These are phyloP conservation scores for Suhomyces faveliae DNA, from an alignment of 805 yeast species.

Conservation along the genomic window DNA sequence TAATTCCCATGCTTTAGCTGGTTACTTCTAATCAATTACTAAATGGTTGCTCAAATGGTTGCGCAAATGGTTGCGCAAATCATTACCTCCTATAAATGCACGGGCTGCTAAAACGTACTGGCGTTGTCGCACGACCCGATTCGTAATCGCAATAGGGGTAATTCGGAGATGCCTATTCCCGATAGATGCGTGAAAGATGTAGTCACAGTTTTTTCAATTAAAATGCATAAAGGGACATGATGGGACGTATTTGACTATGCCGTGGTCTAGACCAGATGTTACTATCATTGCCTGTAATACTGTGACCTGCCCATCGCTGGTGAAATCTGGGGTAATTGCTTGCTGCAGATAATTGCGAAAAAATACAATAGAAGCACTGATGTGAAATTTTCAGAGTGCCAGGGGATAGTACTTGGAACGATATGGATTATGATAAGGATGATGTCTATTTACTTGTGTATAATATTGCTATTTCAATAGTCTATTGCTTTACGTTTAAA, in stretches of 20 bases:
- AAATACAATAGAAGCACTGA: not conserved
- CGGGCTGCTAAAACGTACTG: not conserved
- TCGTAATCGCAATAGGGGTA: not conserved
- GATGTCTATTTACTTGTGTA: not conserved
- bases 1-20: not conserved
- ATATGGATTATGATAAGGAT: no score
- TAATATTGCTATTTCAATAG: not conserved
- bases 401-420: no score
- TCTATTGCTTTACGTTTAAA: constrained; percentile 16
- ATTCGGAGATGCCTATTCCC: not conserved
- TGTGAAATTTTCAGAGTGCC: not conserved
- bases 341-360: not conserved
- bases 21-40: not conserved
- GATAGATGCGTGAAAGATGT: not conserved
- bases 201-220: no score
- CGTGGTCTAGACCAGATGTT: no score
- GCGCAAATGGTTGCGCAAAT: not conserved
- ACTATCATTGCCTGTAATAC: no score
- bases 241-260: no score
- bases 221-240: no score
- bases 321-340: not conserved
- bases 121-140: not conserved
- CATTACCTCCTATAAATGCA: not conserved
- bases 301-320: no score
- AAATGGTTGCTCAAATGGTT: not conserved